phyloP scores from a whole-genome alignment of 805 yeast genomes.

The Starmerella khaoyaiensis region DNA sequence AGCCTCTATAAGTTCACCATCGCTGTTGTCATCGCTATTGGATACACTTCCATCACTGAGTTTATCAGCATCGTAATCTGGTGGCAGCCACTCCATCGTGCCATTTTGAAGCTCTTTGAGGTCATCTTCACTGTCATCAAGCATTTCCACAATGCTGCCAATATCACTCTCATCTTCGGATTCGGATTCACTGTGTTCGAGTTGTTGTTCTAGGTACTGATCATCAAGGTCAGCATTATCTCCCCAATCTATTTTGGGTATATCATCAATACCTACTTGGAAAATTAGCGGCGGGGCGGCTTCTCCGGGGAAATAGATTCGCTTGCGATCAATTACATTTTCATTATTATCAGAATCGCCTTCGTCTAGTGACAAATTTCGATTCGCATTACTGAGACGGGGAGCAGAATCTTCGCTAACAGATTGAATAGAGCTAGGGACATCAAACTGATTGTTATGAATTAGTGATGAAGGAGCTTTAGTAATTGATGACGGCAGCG shows the following conservation, averaged over 20 bases:
- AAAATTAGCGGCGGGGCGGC: no score
- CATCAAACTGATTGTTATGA: no score
- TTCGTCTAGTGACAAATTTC: no score
- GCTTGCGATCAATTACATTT: no score
- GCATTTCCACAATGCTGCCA: constrained; percentile 18
- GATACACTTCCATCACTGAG: background rate
- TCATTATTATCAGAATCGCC: no score
- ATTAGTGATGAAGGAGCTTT: no score
- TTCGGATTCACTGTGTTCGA: constrained; percentile 15
- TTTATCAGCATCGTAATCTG: background rate
- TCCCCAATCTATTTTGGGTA: constrained; percentile 14
- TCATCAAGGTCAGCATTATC: constrained; percentile 7
- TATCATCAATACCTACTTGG: no score
- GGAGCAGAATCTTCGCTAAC: no score
- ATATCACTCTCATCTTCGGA: constrained; percentile 15
- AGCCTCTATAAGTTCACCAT: constrained; percentile 5
- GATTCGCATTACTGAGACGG: no score
- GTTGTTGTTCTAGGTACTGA: constrained; percentile 8
- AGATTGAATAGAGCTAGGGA: no score
- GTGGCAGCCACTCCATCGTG: constrained; percentile 4
- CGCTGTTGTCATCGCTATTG: constrained; percentile 11
- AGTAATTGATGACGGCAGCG: no score
- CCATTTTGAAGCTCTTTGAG: background rate
- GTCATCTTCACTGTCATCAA: constrained; percentile 8
- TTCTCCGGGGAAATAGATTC: no score